Base-by-base conservation (phyloP, 75 land plant species). In the Sequoiadendron giganteum region DNA sequence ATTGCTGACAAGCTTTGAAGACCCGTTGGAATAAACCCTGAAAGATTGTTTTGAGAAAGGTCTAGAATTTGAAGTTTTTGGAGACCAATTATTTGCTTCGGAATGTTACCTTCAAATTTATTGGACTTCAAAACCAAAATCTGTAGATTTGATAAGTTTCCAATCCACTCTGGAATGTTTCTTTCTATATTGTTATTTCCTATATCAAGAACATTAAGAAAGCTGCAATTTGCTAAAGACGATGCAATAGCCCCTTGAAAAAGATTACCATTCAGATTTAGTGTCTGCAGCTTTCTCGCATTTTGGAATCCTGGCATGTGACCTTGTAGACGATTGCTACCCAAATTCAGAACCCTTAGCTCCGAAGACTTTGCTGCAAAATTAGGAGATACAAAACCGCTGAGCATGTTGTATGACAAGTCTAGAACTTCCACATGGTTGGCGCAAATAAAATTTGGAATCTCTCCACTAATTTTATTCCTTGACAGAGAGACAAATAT, bases 41-140 rank as follows among this genome's bases (percentile, higher is more conserved):
- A 88, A 89, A 96, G 94, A 10, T 88, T 87, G 87, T 96, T 96
- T 32, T 86, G 92, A 49, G 96, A 94, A 47, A 95, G 36, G 70
- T 95, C 95, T 11, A 95, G 55, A 28, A 91, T 91, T 42, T 92
- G 94, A 49, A 95, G 90, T 4, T 83, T 68, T 54, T 58, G 1
- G 3, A 94, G 84, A 5, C 58, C 28, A 65, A 86, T 87, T 3
- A 92, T 3, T 3, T 75, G 89, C 0, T 30, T 14, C 5, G 95
- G 95, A n/a, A 94, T 80, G 1, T 83, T 39, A 32, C 95, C 94
- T 56, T 90, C 39, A 1, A 93, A 47, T 0, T 30, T 73, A 47
- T 94, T 94, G 52, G 52, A 47, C 10, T 85, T 87, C 85, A 93
- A 54, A 87, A 89, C 88, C 13, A 93, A 32, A 5, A 85, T 86